phyloP scores from a whole-genome alignment of 352 stramenopile species.

The Phytophthora pini region DNA sequence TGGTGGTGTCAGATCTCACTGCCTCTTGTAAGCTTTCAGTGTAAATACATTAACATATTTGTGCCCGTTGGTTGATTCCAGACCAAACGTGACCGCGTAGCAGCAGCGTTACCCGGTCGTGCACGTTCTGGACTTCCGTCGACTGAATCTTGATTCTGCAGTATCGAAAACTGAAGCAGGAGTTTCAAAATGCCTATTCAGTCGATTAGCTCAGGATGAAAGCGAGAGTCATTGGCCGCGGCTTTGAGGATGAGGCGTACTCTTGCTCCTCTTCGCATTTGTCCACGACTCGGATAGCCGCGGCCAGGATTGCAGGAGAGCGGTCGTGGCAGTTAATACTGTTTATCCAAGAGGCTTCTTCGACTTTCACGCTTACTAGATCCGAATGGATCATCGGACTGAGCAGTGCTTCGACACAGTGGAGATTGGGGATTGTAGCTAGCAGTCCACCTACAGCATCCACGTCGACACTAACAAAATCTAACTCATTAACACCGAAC shows the following conservation, averaged over 20 bases:
- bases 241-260: slow-evolving; percentile 8
- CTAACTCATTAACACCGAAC: slow-evolving; percentile 16
- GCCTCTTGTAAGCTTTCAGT: slow-evolving; percentile 29
- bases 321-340: slow-evolving; percentile 14
- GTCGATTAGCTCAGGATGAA: slow-evolving; percentile 40
- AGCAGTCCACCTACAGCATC: slow-evolving; percentile 28
- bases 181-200: slow-evolving; percentile 29
- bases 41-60: slow-evolving; percentile 37
- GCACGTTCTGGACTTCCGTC: background rate
- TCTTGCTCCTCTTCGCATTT: slow-evolving; percentile 6
- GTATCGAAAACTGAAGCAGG: background rate
- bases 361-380: slow-evolving; percentile 5
- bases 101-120: slow-evolving; percentile 13
- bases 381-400: slow-evolving; percentile 13
- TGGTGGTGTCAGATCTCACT: background rate
- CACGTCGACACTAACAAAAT: slow-evolving; percentile 38
- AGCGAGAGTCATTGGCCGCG: slow-evolving; percentile 34
- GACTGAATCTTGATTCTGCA: background rate
- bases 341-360: slow-evolving; percentile 10
- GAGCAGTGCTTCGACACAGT: slow-evolving; percentile 35
- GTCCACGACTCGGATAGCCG: slow-evolving; percentile 10
- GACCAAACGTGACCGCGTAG: slow-evolving; percentile 1
- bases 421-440: slow-evolving; percentile 21
- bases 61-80: slow-evolving; percentile 13
- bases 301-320: slow-evolving; percentile 8